Conservation (phyloP, 495 filamentous ascomycete species). For the Acidomyces sp. region DNA sequence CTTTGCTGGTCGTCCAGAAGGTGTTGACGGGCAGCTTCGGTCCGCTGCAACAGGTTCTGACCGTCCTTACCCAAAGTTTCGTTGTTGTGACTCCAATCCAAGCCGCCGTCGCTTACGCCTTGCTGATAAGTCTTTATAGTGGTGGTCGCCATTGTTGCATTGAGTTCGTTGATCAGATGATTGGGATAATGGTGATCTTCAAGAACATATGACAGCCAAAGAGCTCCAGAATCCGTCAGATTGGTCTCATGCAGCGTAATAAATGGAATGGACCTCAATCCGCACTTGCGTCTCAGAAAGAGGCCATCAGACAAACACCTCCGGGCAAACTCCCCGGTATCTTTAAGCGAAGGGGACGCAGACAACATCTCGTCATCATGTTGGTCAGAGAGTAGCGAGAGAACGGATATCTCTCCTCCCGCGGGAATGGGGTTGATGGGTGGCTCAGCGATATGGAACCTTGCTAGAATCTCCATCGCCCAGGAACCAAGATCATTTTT, state of each 20-base stretch:
- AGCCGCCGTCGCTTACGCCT: constrained; percentile 8
- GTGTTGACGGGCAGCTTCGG: constrained; percentile 14
- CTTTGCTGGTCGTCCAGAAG: constrained; percentile 5
- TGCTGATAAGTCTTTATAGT: constrained; percentile 8
- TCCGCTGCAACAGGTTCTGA: constrained; percentile 11
- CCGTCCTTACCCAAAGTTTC: constrained; percentile 13
- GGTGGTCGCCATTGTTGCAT: constrained; percentile 6
- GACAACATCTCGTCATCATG: background rate
- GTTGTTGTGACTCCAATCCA: constrained; percentile 19
- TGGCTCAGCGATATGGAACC: constrained; percentile 32
- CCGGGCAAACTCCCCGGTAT: background rate
- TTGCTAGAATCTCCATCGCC: constrained; percentile 34
- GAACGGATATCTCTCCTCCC: constrained; percentile 1
- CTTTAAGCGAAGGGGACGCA: background rate
- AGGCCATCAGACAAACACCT: constrained; percentile 17
- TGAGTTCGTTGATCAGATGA: constrained; percentile 25
- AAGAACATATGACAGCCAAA: constrained; percentile 36
- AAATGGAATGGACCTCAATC: constrained; percentile 37
- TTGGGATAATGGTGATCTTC: constrained; percentile 31
- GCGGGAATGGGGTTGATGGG: constrained; percentile 10
- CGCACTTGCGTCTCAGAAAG: constrained; percentile 28
- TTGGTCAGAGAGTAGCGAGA: constrained; percentile 3
- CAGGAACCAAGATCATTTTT: constrained; percentile 31
- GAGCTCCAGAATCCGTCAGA: constrained; percentile 30
- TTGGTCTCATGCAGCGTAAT: constrained; percentile 30